Evolutionary conservation across 495 filamentous ascomycete genomes (phyloP), one percentile per base, ranked within the genome.

Genomic region (Jackrogersella multiformis): DNA sequence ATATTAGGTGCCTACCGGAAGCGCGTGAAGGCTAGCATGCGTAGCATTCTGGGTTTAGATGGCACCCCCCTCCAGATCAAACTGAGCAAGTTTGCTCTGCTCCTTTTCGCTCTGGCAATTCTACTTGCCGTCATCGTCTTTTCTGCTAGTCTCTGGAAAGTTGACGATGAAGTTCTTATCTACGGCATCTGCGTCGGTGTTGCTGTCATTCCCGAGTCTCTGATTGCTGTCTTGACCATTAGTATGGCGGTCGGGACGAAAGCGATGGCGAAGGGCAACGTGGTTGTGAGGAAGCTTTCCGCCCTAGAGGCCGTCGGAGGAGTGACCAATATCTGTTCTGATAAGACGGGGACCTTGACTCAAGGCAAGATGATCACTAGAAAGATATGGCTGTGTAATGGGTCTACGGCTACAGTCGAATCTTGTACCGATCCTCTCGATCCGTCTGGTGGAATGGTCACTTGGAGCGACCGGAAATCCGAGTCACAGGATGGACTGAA

Each of bases 211-310:
- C 90, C 90, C 1, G 90, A 90, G 66, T 90, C 88, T 62, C 80
- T 93, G 52, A 90, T 91, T 46, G 90, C 89, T 20, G 89, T 92
- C 41, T 76, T 93, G 64, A 92, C 89, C 1, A 91, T 92, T 64
- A 91, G 89, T 16, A 89, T 92, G 82, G 88, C 89, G 5, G 84
- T 89, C 16, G 90, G 89, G 32, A 89, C 87, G 8, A 89, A 88
- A 74, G 85, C 86, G 41, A 92, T 92, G 90, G 88, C 87, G 5
- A 78, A 85, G 60, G 80, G 86, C 23, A 81, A 91, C 72, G 89
- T 91, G 53, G 86, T 92, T 64, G 87, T 91, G 18, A 82, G 89
- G 26, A 87, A 87, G 63, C 79, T 90, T 38, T 82, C 88, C 16
- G 85, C 88, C 4, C 74, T 91, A 10, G 89, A 92, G 68, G 85